phyloP scores from a whole-genome alignment of 352 stramenopile species.

The Globisporangium cylindrosporum region DNA sequence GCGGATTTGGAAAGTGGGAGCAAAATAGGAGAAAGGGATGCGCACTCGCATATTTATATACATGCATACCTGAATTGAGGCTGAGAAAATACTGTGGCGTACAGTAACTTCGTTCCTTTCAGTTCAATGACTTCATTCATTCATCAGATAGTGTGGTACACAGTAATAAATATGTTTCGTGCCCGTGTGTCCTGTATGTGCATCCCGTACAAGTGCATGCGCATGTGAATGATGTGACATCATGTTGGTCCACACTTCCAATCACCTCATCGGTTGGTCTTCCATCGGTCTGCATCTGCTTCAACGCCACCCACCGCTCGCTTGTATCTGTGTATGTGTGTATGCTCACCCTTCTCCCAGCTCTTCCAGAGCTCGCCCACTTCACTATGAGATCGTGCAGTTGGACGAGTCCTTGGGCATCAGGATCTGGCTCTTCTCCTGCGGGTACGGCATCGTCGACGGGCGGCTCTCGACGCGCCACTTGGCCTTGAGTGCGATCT shows the following conservation, averaged over 20 bases:
- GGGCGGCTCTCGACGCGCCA: conserved; percentile 55
- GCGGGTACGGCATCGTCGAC: conserved; percentile 73
- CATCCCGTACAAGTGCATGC: not conserved
- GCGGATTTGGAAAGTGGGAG: not conserved
- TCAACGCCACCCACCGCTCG: not conserved
- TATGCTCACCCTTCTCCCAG: not conserved
- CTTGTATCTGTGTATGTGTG: not conserved
- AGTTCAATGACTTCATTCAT: not conserved
- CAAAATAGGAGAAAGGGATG: not conserved
- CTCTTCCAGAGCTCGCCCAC: not conserved
- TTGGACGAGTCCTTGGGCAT: conserved; percentile 48
- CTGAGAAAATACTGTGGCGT: not conserved
- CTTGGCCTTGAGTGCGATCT: conserved; percentile 64
- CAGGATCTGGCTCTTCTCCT: conserved; percentile 76
- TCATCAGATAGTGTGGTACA: conserved; percentile 12
- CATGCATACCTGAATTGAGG: not conserved
- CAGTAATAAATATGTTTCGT: conserved; percentile 8
- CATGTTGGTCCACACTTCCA: not conserved
- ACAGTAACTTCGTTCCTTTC: not conserved
- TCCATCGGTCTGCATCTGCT: not conserved
- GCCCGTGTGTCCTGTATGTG: not conserved
- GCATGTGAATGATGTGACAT: conserved; percentile 9
- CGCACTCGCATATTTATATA: not conserved
- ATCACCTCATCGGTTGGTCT: not conserved
- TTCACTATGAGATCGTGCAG: conserved; percentile 15